Base-by-base conservation (phyloP, 352 stramenopile genomes). In the Phytopythium delawarense region DNA sequence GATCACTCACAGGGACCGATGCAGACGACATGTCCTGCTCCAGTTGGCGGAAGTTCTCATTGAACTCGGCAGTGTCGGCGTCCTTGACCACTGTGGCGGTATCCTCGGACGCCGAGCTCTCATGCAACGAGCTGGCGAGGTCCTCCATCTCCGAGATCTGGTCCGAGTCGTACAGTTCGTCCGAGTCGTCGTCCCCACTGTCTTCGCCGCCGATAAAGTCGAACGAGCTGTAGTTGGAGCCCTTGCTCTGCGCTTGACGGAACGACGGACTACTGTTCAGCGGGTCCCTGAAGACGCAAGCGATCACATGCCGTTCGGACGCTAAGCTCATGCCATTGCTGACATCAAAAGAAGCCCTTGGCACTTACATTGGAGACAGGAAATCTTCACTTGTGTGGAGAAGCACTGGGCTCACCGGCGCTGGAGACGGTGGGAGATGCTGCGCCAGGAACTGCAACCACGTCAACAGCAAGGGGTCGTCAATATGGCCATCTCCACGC, bases 201-300 rank as follows among this genome's bases (percentile, higher is more conserved):
- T 94, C 81, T 76, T 91, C 85, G 8, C 86, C 86, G 6, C 84
- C 84, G 42, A 94, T 79, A 37, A 92, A 93, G 53, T 92, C 86
- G 44, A 93, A 94, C n/a, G 80, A 90, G 23, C 72, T 78, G 51
- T 86, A 80, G 20, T 70, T 65, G 5, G 40, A 57, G 8, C 56
- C 44, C 25, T 79, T 81, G 11, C 66, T 72, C 30, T 78, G 66
- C 21, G 80, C 76, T 37, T 76, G 68, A 20, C 77, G 77, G 39
- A 69, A 90, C 16, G 83, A 91, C 3, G 82, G 82, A 63, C 85
- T 94, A 69, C 75, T 80, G 62, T 91, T 94, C n/a, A 92, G 71
- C 25, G 75, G 71, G 46, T 94, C 79, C 12, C 84, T 91, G 20
- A 16, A 44, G 59, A 48, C 23, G 39, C 7, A 51, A 46, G 13